Evolutionary conservation across 2,329 filamentous ascomycete species (phyloP).

Genomic region (Tolypocladium amazonense): DNA sequence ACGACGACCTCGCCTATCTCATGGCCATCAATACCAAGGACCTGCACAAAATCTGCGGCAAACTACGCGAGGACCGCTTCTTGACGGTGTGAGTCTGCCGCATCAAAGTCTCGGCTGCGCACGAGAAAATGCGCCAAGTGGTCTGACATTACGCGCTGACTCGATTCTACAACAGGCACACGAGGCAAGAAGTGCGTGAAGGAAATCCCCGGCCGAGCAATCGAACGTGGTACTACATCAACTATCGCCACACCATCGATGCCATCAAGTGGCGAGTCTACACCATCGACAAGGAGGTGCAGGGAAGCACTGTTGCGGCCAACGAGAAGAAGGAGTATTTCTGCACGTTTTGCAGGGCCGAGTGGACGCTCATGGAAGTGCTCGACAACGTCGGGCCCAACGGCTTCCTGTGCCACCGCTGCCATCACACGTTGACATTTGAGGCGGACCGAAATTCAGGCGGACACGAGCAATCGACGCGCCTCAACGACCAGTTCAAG

Average conservation of each 20-base stretch:
- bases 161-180: constrained; percentile 39
- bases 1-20: constrained; percentile 78
- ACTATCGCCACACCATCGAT: constrained; percentile 88
- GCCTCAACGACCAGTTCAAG: constrained; percentile 68
- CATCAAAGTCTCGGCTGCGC: background rate
- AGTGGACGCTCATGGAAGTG: constrained; percentile 86
- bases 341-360: constrained; percentile 69
- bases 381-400: constrained; percentile 60
- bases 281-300: constrained; percentile 78
- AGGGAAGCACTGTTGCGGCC: constrained; percentile 69
- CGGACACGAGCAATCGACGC: constrained; percentile 61
- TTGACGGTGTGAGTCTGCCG: constrained; percentile 56
- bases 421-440: constrained; percentile 52
- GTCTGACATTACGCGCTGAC: constrained; percentile 29
- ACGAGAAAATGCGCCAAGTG: background rate
- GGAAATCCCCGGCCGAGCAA: constrained; percentile 73
- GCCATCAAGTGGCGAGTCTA: constrained; percentile 93
- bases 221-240: constrained; percentile 94
- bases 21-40: constrained; percentile 88
- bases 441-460: constrained; percentile 58
- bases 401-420: constrained; percentile 79
- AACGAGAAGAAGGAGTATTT: constrained; percentile 87
- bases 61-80: constrained; percentile 76
- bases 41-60: constrained; percentile 78
- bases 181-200: constrained; percentile 62